Evolutionary conservation across 2,329 filamentous ascomycete species (phyloP), one percentile per base, ranked within the genome.

Genomic region (Allantophomopsis cytisporea): DNA sequence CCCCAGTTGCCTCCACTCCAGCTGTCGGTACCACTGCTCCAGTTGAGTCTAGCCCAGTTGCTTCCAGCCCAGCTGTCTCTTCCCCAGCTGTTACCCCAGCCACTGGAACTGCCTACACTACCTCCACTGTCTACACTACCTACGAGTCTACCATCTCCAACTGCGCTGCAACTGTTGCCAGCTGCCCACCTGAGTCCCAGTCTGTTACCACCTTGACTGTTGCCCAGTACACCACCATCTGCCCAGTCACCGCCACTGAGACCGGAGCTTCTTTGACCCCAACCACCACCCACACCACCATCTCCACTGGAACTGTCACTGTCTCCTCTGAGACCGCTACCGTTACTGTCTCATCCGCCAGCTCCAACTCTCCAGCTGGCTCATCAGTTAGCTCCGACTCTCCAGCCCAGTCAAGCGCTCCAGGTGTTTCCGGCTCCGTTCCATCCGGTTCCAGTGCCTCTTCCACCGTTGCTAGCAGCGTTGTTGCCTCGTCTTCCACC

Each of bases 61-160:
- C 11, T 5, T 28, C 23, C 14, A 35, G 18, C 18, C 10, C 14
- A 17, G 21, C 34, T 13, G 34, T 36, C 37, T 64, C 67, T 14
- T 65, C 63, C 14, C 73, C 76, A 7, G 68, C 75, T 3, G 62
- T 82, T 15, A 64, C 69, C 7, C 54, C 65, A 2, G 60, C 23
- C 10, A 28, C 23, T 8, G 23, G 23, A 28, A 28, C 64, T 17
- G 68, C 69, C 32, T 36, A 18, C 13, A 36, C 34, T 8, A 36
- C 16, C 16, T 36, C 34, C 5, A 18, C 15, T 12, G 15, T 36
- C 21, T 36, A 36, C 21, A 18, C 34, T 18, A 36, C 34, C 12
- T 36, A 17, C 12, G 34, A 18, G n/a, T 36, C 34, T 13, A 36
- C 34, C 12, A 36, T 36, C 17, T 18, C 21, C 15, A 36, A 21